These are phyloP conservation scores for Austroboletus eburneus DNA, from an alignment of 768 basidiomycete genomes.

Conservation along the genomic window DNA sequence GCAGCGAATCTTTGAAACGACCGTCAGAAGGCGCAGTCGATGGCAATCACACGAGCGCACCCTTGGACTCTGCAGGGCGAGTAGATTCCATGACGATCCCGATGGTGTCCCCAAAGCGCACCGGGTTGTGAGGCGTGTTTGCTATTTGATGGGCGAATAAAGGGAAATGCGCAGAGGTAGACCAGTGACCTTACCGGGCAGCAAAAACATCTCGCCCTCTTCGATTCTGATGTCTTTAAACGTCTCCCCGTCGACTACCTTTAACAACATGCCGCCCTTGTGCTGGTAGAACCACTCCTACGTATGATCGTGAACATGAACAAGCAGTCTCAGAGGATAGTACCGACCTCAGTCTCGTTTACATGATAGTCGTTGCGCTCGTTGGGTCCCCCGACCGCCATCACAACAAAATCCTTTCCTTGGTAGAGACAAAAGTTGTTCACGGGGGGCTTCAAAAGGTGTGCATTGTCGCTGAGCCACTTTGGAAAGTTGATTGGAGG, in stretches of 20 bases:
- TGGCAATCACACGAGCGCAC: constrained; percentile 37
- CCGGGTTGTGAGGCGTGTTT: constrained; percentile 95
- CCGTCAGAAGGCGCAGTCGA: neutral
- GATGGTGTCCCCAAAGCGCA: constrained; percentile 84
- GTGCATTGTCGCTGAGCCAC: constrained; percentile 81
- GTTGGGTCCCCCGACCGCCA: constrained; percentile 96
- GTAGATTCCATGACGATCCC: constrained; percentile 89
- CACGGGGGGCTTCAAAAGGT: constrained; percentile 85
- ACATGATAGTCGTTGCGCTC: constrained; percentile 92
- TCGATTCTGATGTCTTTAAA: constrained; percentile 87
- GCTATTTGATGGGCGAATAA: constrained; percentile 40
- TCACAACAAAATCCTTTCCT: constrained; percentile 86
- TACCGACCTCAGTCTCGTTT: constrained; percentile 82
- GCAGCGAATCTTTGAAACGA: constrained; percentile 72
- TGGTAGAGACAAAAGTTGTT: constrained; percentile 86
- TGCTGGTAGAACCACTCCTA: constrained; percentile 99
- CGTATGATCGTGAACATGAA: neutral
- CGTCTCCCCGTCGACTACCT: constrained; percentile 73
- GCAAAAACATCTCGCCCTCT: constrained; percentile 95
- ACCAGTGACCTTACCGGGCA: constrained; percentile 59
- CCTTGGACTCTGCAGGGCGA: constrained; percentile 68
- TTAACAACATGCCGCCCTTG: constrained; percentile 89
- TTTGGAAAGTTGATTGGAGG: constrained; percentile 85
- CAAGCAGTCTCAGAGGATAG: neutral
- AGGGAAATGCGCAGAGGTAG: neutral